These are phyloP conservation scores for Diaporthe amygdali DNA, from an alignment of 2,329 filamentous ascomycete genomes.

Conservation along the genomic window DNA sequence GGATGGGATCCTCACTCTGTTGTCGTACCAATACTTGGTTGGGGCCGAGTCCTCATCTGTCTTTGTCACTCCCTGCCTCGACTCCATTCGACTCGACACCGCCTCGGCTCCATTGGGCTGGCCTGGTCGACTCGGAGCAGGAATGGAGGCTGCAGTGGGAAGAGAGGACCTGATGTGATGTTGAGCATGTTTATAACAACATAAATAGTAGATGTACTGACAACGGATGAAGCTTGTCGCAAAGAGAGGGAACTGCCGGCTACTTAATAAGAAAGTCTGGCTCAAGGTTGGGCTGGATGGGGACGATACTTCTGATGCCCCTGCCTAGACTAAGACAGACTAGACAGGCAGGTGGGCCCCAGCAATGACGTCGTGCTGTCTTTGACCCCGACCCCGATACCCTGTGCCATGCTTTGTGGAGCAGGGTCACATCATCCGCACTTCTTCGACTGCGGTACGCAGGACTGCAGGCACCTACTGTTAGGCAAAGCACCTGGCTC, in stretches of 20 bases:
- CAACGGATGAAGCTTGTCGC: background rate
- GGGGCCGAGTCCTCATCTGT: background rate
- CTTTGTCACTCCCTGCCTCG: constrained; percentile 9
- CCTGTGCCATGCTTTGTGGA: constrained; percentile 12
- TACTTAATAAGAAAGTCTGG: background rate
- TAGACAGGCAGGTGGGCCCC: background rate
- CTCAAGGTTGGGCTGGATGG: background rate
- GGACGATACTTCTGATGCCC: constrained; percentile 7
- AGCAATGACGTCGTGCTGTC: constrained; percentile 8
- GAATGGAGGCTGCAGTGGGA: background rate
- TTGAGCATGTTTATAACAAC: background rate
- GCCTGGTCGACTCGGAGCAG: background rate
- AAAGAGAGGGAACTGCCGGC: background rate
- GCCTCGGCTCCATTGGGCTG: background rate
- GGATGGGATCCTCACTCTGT: background rate
- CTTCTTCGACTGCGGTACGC: background rate
- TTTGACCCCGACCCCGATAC: constrained; percentile 6
- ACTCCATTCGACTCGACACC: constrained; percentile 13
- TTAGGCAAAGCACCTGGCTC: background rate
- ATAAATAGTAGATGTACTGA: background rate
- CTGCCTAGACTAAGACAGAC: constrained; percentile 2
- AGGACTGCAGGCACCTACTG: background rate
- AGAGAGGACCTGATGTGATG: background rate
- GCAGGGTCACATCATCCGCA: constrained; percentile 12
- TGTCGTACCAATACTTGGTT: constrained; percentile 7